Conservation (phyloP, 2,329 filamentous ascomycete genomes). For the Aciculosporium take region DNA sequence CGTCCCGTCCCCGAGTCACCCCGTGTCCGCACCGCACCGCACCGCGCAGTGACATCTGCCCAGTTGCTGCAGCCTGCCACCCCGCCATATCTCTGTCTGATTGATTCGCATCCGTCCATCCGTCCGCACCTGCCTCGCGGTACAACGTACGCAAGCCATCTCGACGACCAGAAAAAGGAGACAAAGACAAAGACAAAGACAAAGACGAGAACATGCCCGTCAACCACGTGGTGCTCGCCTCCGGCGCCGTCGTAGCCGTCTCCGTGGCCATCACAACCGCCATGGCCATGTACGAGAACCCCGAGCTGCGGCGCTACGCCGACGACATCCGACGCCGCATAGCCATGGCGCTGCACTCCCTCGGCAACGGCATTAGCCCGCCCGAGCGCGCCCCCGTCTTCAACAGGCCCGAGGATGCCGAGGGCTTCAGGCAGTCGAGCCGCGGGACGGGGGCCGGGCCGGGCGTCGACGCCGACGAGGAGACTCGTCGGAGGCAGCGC, state of each 20-base stretch:
- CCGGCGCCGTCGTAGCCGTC: conserved; percentile 44
- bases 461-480: conserved; percentile 48
- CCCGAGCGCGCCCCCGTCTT: conserved; percentile 38
- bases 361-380: conserved; percentile 42
- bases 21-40: too few species aligned
- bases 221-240: conserved; percentile 38
- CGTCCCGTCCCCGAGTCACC: too few species aligned
- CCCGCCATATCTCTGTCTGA: too few species aligned
- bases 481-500: conserved; percentile 43
- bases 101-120: too few species aligned
- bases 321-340: conserved; percentile 48
- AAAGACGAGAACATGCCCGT: conserved; percentile 30
- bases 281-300: conserved; percentile 48
- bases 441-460: conserved; percentile 25
- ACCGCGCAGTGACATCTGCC: too few species aligned
- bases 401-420: conserved; percentile 52
- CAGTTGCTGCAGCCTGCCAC: too few species aligned
- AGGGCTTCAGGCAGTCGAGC: conserved; percentile 45
- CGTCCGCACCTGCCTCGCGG: too few species aligned
- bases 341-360: conserved; percentile 42
- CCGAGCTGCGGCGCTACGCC: conserved; percentile 46
- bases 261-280: conserved; percentile 43
- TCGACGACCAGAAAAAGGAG: too few species aligned
- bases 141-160: too few species aligned
- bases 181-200: too few species aligned